Conservation (phyloP, 371 early-diverging fungal genomes). For the Massospora cicadina region DNA sequence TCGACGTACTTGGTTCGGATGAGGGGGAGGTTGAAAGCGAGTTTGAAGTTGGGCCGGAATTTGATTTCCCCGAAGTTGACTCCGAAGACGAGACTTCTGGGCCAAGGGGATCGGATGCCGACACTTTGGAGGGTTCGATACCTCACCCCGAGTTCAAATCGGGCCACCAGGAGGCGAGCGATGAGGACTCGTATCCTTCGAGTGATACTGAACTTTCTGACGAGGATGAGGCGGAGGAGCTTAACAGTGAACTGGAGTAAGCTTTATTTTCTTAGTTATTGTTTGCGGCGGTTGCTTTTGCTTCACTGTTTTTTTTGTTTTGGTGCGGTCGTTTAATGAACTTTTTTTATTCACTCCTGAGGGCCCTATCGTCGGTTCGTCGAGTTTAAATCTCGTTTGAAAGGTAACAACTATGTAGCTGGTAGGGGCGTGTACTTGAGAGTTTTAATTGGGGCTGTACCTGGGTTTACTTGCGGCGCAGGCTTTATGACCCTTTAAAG, state of each 20-base stretch:
- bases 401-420: too few species aligned
- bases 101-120: background rate
- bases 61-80: conserved; percentile 3
- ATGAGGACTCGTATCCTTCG: conserved; percentile 2
- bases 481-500: too few species aligned
- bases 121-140: background rate
- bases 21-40: background rate
- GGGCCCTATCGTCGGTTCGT: too few species aligned
- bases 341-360: too few species aligned
- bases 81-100: background rate
- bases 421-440: too few species aligned
- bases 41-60: background rate
- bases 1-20: background rate
- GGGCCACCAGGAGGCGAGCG: background rate
- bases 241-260: background rate
- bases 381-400: too few species aligned
- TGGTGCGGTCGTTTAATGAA: too few species aligned
- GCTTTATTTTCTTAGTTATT: too few species aligned
- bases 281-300: too few species aligned
- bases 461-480: too few species aligned
- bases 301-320: too few species aligned
- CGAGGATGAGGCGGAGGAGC: background rate
- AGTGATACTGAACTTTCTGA: conserved; percentile 7
- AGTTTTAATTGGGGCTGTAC: too few species aligned
- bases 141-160: background rate